These are phyloP conservation scores for Trichoderma breve DNA, from an alignment of 2,329 filamentous ascomycete species.

Conservation along the genomic window DNA sequence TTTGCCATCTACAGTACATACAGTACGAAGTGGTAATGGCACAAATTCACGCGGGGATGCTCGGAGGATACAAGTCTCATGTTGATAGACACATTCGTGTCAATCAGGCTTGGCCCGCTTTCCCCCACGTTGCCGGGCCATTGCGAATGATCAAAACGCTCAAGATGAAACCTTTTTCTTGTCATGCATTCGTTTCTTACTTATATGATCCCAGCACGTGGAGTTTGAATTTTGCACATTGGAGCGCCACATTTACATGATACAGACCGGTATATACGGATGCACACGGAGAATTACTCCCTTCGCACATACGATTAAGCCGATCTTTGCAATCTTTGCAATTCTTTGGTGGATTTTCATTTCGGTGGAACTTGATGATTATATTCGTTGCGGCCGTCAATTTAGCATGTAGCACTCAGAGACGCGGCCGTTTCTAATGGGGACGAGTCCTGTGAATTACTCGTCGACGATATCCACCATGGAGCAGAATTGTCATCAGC, in stretches of 20 bases:
- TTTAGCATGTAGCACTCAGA: background rate
- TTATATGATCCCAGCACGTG: background rate
- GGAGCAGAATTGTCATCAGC: background rate
- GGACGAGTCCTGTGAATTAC: background rate
- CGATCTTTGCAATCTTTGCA: background rate
- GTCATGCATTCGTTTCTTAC: background rate
- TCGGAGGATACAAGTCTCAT: background rate
- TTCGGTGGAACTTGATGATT: background rate
- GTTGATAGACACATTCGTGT: background rate
- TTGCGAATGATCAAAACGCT: background rate
- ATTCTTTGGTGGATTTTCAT: background rate
- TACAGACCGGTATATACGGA: background rate
- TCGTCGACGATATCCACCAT: background rate
- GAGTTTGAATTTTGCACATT: background rate
- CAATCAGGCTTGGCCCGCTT: background rate
- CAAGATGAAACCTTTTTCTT: constrained; percentile 3
- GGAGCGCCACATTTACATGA: background rate
- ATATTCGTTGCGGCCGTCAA: background rate
- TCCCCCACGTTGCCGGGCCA: background rate
- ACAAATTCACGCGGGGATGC: background rate
- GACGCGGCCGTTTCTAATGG: background rate
- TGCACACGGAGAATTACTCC: background rate
- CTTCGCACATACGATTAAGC: background rate
- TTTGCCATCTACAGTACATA: background rate
- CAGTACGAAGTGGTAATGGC: background rate